These are phyloP conservation scores for Zymoseptoria passerinii DNA, from an alignment of 2,329 filamentous ascomycete genomes.

Conservation along the genomic window DNA sequence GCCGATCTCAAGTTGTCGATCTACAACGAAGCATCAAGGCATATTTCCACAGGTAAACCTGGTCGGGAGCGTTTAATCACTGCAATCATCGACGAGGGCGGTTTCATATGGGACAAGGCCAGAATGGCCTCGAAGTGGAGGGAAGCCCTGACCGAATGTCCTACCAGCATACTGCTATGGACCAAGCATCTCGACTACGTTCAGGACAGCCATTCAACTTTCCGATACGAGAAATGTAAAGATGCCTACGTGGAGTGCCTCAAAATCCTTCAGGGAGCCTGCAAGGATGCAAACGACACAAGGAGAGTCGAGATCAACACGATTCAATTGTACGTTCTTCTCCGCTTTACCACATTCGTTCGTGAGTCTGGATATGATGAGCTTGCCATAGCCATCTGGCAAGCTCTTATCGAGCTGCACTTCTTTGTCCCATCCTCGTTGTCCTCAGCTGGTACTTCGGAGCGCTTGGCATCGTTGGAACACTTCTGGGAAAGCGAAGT, in stretches of 20 bases:
- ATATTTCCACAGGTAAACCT: conserved; percentile 38
- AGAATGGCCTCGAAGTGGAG: conserved; percentile 58
- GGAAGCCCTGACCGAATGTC: conserved; percentile 48
- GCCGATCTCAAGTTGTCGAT: conserved; percentile 74
- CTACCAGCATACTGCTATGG: conserved; percentile 60
- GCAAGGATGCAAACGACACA: background rate
- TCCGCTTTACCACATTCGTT: conserved; percentile 66
- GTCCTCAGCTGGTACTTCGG: conserved; percentile 3
- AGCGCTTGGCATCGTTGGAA: conserved; percentile 42
- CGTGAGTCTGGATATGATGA: conserved; percentile 72
- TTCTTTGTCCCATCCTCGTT: conserved; percentile 47
- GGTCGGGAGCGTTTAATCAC: conserved; percentile 55
- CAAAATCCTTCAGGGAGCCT: conserved; percentile 4
- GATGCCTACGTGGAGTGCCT: conserved; percentile 53
- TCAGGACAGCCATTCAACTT: conserved; percentile 58
- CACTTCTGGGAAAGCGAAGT: conserved; percentile 85
- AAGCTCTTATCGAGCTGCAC: conserved; percentile 66
- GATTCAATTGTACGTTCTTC: conserved; percentile 60
- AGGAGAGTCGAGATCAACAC: conserved; percentile 23
- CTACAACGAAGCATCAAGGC: conserved; percentile 65
- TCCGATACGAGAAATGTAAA: conserved; percentile 60
- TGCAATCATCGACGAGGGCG: conserved; percentile 64
- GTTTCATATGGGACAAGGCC: conserved; percentile 62
- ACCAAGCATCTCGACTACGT: conserved; percentile 61
- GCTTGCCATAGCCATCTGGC: conserved; percentile 71